These are phyloP conservation scores for Pseudocercospora vitis DNA, from an alignment of 2,329 filamentous ascomycete species.

Conservation along the genomic window DNA sequence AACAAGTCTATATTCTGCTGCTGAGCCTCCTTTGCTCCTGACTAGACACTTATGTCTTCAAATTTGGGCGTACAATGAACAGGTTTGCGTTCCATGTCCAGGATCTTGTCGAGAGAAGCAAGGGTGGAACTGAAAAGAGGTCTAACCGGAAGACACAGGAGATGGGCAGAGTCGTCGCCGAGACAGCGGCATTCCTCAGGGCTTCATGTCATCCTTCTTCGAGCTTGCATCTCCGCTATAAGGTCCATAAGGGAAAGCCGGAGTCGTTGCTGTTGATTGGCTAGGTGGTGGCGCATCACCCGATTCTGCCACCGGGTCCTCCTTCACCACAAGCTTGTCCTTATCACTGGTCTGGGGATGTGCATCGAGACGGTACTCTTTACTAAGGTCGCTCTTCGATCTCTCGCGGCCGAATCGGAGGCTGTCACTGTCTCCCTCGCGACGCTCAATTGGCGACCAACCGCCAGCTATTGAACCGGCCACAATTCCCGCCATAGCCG, in stretches of 20 bases:
- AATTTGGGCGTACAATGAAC: too few relatives aligned
- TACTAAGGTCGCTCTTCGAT: slow-evolving; percentile 35
- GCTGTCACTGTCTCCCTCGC: slow-evolving; percentile 38
- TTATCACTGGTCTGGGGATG: slow-evolving; percentile 52
- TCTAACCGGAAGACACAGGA: too few relatives aligned
- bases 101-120: too few relatives aligned
- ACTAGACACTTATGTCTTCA: too few relatives aligned
- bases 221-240: slow-evolving; percentile 44
- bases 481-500: slow-evolving; percentile 81
- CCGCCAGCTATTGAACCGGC: slow-evolving; percentile 70
- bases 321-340: slow-evolving; percentile 49
- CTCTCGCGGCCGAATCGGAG: slow-evolving; percentile 29
- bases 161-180: too few relatives aligned
- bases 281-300: slow-evolving; percentile 44
- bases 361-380: slow-evolving; percentile 45
- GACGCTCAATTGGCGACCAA: slow-evolving; percentile 69
- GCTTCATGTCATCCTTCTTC: slow-evolving; percentile 36
- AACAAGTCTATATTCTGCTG: neutral
- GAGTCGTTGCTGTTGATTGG: slow-evolving; percentile 47
- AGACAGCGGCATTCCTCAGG: slow-evolving; percentile 34
- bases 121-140: too few relatives aligned
- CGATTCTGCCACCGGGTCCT: slow-evolving; percentile 41
- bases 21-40: neutral
- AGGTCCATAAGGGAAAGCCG: slow-evolving; percentile 45
- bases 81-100: neutral